phyloP scores from a whole-genome alignment of 495 filamentous ascomycete genomes.

The Amniculicola lignicola region DNA sequence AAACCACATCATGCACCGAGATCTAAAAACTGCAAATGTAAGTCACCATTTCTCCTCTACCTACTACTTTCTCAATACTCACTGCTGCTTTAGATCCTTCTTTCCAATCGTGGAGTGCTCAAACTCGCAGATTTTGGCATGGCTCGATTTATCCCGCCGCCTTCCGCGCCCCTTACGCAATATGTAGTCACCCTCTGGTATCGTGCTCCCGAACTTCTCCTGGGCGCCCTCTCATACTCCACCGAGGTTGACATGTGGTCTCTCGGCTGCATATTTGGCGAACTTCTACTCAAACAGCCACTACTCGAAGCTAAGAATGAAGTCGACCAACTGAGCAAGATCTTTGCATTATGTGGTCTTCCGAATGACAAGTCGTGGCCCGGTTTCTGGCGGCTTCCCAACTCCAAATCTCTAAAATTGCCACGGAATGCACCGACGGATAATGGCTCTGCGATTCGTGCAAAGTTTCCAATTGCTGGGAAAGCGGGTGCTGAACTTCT shows the following conservation, averaged over 20 bases:
- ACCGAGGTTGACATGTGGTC: conserved; percentile 89
- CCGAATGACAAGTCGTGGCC: conserved; percentile 87
- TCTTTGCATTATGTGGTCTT: conserved; percentile 88
- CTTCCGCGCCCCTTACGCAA: conserved; percentile 70
- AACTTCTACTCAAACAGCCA: conserved; percentile 76
- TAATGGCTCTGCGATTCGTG: conserved; percentile 53
- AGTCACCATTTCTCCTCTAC: too few species aligned
- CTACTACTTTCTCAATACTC: too few species aligned
- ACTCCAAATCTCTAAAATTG: conserved; percentile 79
- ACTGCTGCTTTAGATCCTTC: too few species aligned
- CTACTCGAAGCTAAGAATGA: conserved; percentile 90
- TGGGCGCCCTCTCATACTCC: conserved; percentile 76
- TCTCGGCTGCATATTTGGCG: conserved; percentile 93
- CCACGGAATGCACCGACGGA: conserved; percentile 51
- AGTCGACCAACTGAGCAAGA: conserved; percentile 74
- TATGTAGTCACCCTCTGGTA: conserved; percentile 98
- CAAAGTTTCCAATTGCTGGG: conserved; percentile 79
- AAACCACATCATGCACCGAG: conserved; percentile 91
- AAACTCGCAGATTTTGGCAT: conserved; percentile 98
- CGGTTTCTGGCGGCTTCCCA: conserved; percentile 79
- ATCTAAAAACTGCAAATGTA: conserved; percentile 95
- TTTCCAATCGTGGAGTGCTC: conserved; percentile 92
- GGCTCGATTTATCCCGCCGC: conserved; percentile 81
- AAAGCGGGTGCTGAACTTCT: conserved; percentile 69
- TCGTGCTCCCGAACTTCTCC: conserved; percentile 82